Evolutionary conservation across 306 rosid genomes (phyloP).

Genomic region (Castanopsis chinensis): DNA sequence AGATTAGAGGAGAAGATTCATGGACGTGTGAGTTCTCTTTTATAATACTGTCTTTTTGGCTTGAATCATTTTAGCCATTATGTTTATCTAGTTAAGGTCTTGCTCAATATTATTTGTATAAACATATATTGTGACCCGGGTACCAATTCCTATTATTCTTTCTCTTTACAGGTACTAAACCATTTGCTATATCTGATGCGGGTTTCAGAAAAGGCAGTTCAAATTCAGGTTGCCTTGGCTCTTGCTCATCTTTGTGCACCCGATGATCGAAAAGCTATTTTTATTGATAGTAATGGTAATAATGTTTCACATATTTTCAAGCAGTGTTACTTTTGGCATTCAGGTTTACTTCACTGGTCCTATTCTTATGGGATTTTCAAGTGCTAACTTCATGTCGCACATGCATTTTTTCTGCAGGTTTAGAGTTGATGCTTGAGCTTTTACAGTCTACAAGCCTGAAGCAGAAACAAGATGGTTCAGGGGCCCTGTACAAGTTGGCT

Average conservation of each 20-base stretch:
- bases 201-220: constrained; percentile 73
- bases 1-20: constrained; percentile 97
- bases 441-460: constrained; percentile 65
- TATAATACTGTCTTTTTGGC: constrained; percentile 2
- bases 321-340: not conserved
- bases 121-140: not conserved
- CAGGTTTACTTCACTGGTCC: not conserved
- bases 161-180: constrained; percentile 64
- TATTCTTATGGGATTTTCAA: not conserved
- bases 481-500: constrained; percentile 84
- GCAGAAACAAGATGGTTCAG: constrained; percentile 93
- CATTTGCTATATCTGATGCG: constrained; percentile 90
- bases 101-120: not conserved
- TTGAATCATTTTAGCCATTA: not conserved
- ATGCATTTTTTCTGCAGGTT: constrained; percentile 44
- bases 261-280: constrained; percentile 73
- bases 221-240: constrained; percentile 84
- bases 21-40: constrained; percentile 67
- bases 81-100: not conserved
- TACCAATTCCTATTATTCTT: not conserved
- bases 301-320: not conserved
- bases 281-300: constrained; percentile 72
- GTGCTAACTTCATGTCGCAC: not conserved
- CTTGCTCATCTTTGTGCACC: constrained; percentile 96
- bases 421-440: constrained; percentile 87